Evolutionary conservation across 352 stramenopile species (phyloP).

Genomic region (Phytophthora megakarya): DNA sequence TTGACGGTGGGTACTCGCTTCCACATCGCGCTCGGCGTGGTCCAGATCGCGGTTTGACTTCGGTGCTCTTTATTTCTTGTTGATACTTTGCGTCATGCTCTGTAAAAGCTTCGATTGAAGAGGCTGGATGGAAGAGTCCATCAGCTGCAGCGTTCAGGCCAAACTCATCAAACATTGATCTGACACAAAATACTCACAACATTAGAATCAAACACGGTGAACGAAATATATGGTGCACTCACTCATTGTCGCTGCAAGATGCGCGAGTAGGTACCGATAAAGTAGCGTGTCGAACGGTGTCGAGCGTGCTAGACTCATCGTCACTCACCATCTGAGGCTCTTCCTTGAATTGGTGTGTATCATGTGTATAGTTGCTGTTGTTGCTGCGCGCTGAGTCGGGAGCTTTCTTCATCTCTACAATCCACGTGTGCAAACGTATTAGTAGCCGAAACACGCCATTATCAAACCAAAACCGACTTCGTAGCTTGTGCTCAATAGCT

Average conservation of each 20-base stretch:
- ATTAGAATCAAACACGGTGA: neutral
- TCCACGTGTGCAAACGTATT: neutral
- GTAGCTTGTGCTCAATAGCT: constrained; percentile 65
- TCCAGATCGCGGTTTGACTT: constrained; percentile 11
- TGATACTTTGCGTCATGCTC: constrained; percentile 79
- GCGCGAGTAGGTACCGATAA: constrained; percentile 10
- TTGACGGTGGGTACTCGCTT: constrained; percentile 45
- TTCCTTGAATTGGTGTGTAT: neutral
- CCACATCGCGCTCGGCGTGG: constrained; percentile 10
- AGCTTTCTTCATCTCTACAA: constrained; percentile 46
- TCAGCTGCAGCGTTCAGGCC: constrained; percentile 66
- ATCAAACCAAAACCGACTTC: constrained; percentile 45
- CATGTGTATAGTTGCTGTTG: constrained; percentile 32
- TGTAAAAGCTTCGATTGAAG: constrained; percentile 74
- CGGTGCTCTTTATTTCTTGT: constrained; percentile 14
- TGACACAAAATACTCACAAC: constrained; percentile 7
- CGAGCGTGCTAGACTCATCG: constrained; percentile 24
- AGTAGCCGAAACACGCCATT: neutral
- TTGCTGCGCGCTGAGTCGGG: constrained; percentile 21
- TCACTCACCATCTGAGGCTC: constrained; percentile 26
- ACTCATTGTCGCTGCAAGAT: constrained; percentile 11
- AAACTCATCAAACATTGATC: constrained; percentile 65
- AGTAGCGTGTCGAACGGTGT: constrained; percentile 21
- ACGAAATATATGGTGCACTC: neutral
- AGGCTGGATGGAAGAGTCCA: constrained; percentile 79